Conservation (phyloP, 2,329 filamentous ascomycete species). For the Rutstroemia sp. region DNA sequence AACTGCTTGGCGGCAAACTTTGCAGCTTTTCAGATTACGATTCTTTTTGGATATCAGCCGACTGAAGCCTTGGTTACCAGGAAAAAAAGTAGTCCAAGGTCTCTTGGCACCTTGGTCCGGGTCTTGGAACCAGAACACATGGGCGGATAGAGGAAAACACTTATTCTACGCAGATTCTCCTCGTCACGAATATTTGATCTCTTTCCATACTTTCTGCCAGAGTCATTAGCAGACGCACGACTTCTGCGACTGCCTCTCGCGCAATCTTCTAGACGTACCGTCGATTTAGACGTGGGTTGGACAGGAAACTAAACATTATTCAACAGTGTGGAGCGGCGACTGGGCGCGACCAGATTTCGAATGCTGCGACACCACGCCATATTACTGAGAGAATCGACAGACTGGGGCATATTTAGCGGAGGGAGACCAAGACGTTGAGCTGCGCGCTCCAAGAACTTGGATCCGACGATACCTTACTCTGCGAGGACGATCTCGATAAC, state of each 20-base stretch:
- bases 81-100: background rate
- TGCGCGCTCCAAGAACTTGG: background rate
- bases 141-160: background rate
- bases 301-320: background rate
- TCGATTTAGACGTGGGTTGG: background rate
- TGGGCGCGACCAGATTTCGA: slow-evolving; percentile 39
- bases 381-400: slow-evolving; percentile 27
- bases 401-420: slow-evolving; percentile 26
- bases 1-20: background rate
- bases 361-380: slow-evolving; percentile 34
- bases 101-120: background rate
- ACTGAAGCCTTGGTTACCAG: background rate
- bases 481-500: background rate
- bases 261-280: background rate
- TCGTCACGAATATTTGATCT: background rate
- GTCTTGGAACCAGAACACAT: background rate
- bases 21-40: background rate
- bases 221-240: background rate
- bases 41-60: background rate
- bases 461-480: background rate
- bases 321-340: slow-evolving; percentile 36
- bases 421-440: slow-evolving; percentile 12
- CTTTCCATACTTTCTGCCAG: background rate
- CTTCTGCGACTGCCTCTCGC: background rate
- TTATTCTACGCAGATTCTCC: background rate